Base-by-base conservation (phyloP, 371 early-diverging fungal species). In the Mortierella sp. region DNA sequence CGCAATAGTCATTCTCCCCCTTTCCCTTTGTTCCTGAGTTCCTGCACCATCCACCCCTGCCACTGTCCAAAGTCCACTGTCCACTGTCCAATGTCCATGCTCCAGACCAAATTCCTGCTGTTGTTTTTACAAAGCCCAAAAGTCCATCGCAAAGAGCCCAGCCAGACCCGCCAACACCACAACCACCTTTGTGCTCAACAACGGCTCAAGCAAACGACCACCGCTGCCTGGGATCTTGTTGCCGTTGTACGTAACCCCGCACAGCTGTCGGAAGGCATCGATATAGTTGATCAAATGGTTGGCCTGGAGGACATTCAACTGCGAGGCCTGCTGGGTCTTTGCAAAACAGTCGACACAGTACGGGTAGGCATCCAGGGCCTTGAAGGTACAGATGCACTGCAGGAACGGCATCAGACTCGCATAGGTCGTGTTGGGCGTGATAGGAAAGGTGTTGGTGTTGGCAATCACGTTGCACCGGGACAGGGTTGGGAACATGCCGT, bases 391-490 rank as follows among this genome's bases (percentile, higher is more conserved):
- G 58, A 82, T 78, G 44, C 78, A 82, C 48, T 77, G 77, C 43
- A 77, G 41, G 74, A 77, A 81, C 13, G 81, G 81, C 68, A 74
- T 22, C 13, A 82, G 64, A 0, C 64, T 63, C 13, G 50, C 58
- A 45, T 71, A 74, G 4, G 78, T 82, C 10, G 78, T 74, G 43
- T 75, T 77, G 65, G 78, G 40, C 9, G 74, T 74, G 14, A 78
- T 71, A 1, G 78, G 75, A 37, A 77, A 78, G 9, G 75, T 71
- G 47, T 74, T 66, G 13, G 70, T 44, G 55, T 80, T 80, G 45
- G 77, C 81, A 24, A 80, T 61, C 4, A 70, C 81, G 34, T 82
- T 82, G 66, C 78, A 82, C 10, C 82, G 71, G 6, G 82, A 78
- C 34, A 82, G 61, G 19, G 78, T 78, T 13, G 74, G 65, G 31